A percentile compares a stretch with the other conserved stretches of the same genome.
phyloP scores from a whole-genome alignment of 2,329 filamentous ascomycete species.

The Fusarium solani-melongenae region DNA sequence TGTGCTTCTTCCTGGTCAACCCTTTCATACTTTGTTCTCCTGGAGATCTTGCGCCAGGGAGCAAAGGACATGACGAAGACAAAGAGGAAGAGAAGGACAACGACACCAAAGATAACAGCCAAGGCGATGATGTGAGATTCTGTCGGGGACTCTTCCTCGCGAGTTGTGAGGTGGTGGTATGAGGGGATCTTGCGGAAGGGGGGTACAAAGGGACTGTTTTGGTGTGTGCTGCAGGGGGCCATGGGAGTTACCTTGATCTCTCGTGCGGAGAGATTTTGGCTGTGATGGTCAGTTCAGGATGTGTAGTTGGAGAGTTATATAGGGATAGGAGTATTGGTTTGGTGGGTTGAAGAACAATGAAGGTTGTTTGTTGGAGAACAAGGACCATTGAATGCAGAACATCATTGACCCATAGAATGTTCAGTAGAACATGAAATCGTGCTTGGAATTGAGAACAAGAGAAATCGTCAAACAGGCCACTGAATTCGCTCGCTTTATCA shows the following conservation, averaged over 20 bases:
- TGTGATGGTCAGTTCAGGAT: neutral
- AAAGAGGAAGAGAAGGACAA: neutral
- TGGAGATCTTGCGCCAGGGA: neutral
- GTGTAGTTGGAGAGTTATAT: neutral
- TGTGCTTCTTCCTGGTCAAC: neutral
- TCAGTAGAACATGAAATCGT: neutral
- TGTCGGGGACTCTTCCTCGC: neutral
- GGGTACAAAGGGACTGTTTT: neutral
- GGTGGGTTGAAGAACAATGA: neutral
- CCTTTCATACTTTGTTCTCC: neutral
- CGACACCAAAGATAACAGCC: neutral
- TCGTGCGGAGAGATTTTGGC: neutral
- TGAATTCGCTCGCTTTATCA: too few relatives aligned
- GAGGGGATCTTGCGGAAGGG: neutral
- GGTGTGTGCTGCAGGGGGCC: neutral
- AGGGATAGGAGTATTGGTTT: neutral
- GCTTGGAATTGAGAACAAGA: too few relatives aligned
- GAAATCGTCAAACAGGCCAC: too few relatives aligned
- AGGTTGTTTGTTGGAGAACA: neutral
- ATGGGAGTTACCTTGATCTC: neutral
- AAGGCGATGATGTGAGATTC: neutral
- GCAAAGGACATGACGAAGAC: constrained; percentile 2
- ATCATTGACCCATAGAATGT: neutral
- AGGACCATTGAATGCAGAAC: neutral
- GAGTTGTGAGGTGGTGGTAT: neutral